phyloP scores from a whole-genome alignment of 179 eudicot species.

The Amaranthus tricolor region DNA sequence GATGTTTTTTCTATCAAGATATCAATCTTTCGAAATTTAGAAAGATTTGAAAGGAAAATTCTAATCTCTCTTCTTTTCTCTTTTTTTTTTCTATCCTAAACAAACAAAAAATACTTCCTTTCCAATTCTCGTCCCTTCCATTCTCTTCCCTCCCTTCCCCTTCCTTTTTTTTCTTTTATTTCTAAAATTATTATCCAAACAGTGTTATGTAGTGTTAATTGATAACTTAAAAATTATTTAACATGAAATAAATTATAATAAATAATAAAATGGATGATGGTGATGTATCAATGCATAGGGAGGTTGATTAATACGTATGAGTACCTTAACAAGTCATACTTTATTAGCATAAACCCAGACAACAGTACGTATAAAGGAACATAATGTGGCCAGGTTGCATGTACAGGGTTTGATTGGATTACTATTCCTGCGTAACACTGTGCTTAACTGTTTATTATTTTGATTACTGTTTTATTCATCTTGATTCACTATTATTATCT shows the following conservation, averaged over 20 bases:
- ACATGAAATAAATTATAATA: not conserved
- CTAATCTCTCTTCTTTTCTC: too few relatives aligned
- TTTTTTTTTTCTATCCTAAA: too few relatives aligned
- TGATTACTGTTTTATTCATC: not conserved
- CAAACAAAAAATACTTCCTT: too few relatives aligned
- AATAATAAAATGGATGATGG: slow-evolving; percentile 12
- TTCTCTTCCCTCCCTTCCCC: too few relatives aligned
- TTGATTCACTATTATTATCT: slow-evolving; percentile 4
- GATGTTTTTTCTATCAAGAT: too few relatives aligned
- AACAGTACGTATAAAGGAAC: not conserved
- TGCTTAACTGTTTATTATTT: not conserved
- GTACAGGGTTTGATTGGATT: not conserved
- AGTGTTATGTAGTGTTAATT: not conserved
- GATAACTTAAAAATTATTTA: not conserved
- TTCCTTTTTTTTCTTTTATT: not conserved
- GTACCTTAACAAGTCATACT: not conserved
- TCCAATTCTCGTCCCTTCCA: too few relatives aligned
- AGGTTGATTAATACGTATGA: not conserved
- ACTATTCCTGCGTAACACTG: not conserved
- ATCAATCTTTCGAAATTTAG: too few relatives aligned
- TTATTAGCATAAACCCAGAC: not conserved
- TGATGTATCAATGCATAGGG: slow-evolving; percentile 14
- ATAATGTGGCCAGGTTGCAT: not conserved
- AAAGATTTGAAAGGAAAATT: too few relatives aligned
- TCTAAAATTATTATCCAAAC: not conserved